Evolutionary conservation across 495 filamentous ascomycete genomes (phyloP).

Genomic region (Neurospora sp.): DNA sequence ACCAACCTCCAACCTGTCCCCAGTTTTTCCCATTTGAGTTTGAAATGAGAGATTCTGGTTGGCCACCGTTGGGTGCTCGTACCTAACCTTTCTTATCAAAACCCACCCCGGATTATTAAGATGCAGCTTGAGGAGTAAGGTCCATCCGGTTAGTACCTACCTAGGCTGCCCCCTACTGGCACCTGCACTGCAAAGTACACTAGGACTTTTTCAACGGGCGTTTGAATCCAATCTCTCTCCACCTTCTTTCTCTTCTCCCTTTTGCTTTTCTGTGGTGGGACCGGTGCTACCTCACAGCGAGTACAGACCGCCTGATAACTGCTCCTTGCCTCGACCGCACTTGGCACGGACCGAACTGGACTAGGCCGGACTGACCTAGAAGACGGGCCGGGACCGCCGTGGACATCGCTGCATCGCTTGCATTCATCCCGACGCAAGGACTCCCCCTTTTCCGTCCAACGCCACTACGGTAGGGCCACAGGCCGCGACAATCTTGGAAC

Average conservation of each 20-base stretch:
- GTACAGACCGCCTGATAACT: background rate
- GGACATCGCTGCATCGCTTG: background rate
- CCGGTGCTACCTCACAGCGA: background rate
- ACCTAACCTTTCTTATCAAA: no score
- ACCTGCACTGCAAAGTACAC: background rate
- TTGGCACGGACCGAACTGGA: background rate
- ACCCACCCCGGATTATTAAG: background rate
- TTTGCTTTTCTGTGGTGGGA: background rate
- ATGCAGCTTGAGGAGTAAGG: background rate
- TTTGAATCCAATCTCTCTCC: background rate
- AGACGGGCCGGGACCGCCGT: background rate
- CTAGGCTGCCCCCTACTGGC: background rate
- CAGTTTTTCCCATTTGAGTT: background rate
- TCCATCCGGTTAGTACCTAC: background rate
- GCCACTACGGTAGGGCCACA: background rate
- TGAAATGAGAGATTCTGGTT: background rate
- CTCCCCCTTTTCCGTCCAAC: background rate
- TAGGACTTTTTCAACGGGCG: background rate
- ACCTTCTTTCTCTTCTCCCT: background rate
- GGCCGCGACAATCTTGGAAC: background rate
- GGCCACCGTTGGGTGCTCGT: background rate
- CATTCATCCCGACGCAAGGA: background rate
- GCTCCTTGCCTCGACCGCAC: background rate
- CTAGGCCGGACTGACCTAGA: no score
- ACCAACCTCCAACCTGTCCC: background rate